Conservation (phyloP, 305 asterid genomes). For the Fraxinus platypoda region DNA sequence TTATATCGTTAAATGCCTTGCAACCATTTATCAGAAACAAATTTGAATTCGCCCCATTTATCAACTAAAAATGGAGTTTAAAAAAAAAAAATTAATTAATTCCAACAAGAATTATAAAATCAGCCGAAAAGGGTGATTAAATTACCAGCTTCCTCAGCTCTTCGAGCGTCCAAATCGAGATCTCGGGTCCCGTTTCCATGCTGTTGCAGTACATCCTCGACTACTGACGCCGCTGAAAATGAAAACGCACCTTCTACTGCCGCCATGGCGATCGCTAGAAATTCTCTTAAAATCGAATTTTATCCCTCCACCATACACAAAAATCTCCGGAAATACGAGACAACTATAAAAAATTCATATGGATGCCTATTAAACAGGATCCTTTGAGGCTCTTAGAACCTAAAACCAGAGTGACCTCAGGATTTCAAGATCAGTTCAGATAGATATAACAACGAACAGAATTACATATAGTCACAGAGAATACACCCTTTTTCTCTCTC, state of each 20-base stretch:
- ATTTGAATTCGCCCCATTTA: neutral
- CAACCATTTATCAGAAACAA: neutral
- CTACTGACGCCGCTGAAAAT: slow-evolving; percentile 73
- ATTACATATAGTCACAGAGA: slow-evolving; percentile 4
- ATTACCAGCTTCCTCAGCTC: slow-evolving; percentile 92
- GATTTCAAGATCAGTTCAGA: slow-evolving; percentile 20
- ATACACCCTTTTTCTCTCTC: slow-evolving; percentile 27
- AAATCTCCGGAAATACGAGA: slow-evolving; percentile 2
- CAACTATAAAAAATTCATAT: neutral
- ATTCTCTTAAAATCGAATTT: slow-evolving; percentile 2
- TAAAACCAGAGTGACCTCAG: slow-evolving; percentile 14
- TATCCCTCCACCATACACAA: slow-evolving; percentile 26
- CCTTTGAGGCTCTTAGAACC: neutral
- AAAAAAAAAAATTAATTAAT: neutral
- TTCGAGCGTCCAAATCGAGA: slow-evolving; percentile 85
- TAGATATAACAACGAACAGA: slow-evolving; percentile 1
- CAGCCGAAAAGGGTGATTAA: neutral
- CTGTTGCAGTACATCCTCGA: slow-evolving; percentile 95
- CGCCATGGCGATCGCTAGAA: slow-evolving; percentile 26
- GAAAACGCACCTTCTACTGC: slow-evolving; percentile 46
- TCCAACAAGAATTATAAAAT: slow-evolving; percentile 2
- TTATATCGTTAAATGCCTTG: neutral
- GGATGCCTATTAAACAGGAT: neutral
- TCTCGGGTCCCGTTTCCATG: slow-evolving; percentile 66
- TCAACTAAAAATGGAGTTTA: neutral